Evolutionary conservation across 352 stramenopile genomes (phyloP).

Genomic region (Globisporangium canariense): DNA sequence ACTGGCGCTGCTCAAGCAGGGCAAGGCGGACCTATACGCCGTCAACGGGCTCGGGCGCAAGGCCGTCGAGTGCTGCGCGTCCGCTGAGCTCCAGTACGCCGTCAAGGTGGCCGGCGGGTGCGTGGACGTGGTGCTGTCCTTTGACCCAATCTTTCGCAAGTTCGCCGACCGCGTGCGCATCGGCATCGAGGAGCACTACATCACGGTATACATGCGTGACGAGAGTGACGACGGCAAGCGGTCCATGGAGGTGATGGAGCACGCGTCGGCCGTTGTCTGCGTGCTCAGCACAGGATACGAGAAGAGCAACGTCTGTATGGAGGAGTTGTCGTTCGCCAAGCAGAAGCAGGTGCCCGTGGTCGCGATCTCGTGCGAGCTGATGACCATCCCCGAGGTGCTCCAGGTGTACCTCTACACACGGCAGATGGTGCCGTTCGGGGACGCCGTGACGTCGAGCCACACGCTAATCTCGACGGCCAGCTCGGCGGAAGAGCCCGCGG

Average conservation of each 20-base stretch:
- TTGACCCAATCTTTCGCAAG: conserved; percentile 55
- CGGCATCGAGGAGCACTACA: conserved; percentile 69
- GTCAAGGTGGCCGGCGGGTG: conserved; percentile 68
- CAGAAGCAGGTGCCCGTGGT: conserved; percentile 64
- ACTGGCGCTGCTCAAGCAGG: conserved; percentile 55
- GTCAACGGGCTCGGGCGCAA: conserved; percentile 53
- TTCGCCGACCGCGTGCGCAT: conserved; percentile 61
- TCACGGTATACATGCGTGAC: conserved; percentile 73
- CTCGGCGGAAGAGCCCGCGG: conserved; percentile 18
- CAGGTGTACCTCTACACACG: conserved; percentile 78
- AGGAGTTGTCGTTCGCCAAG: conserved; percentile 76
- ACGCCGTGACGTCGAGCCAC: conserved; percentile 47
- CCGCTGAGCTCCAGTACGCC: conserved; percentile 67
- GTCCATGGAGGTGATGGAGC: conserved; percentile 54
- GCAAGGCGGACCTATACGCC: conserved; percentile 48
- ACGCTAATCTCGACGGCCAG: conserved; percentile 21
- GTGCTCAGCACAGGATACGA: conserved; percentile 71
- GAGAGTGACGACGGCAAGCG: conserved; percentile 34
- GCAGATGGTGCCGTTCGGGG: conserved; percentile 73
- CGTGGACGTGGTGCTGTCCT: conserved; percentile 78
- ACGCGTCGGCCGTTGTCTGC: conserved; percentile 67
- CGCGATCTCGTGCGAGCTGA: conserved; percentile 60
- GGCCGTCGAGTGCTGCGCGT: conserved; percentile 72
- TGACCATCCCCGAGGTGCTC: conserved; percentile 63
- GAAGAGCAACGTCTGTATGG: conserved; percentile 62